Conservation (phyloP, 306 rosid species). For the Rosa persica region DNA sequence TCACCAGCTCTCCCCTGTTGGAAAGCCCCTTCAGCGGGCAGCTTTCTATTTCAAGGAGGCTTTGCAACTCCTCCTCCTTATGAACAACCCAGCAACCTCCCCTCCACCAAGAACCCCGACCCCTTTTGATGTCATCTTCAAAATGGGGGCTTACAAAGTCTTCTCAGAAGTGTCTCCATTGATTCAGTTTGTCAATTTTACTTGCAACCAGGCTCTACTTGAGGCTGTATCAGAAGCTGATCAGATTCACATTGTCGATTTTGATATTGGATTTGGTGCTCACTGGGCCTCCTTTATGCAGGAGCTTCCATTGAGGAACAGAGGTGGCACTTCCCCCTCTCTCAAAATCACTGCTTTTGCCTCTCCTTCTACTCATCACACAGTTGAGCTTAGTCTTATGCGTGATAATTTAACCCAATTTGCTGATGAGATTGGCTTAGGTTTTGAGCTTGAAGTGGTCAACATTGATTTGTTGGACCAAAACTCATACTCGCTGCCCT, state of each 20-base stretch:
- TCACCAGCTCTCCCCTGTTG: conserved; percentile 55
- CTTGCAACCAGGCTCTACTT: conserved; percentile 49
- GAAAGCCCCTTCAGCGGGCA: conserved; percentile 53
- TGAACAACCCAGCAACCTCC: conserved; percentile 31
- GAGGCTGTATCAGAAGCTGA: conserved; percentile 29
- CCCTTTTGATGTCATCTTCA: conserved; percentile 44
- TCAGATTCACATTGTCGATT: conserved; percentile 48
- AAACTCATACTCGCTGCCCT: conserved; percentile 31
- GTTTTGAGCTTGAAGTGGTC: conserved; percentile 43
- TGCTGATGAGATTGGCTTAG: conserved; percentile 40
- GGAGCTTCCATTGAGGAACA: conserved; percentile 37
- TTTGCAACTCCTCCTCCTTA: conserved; percentile 37
- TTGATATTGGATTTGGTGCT: conserved; percentile 50
- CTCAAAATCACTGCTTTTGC: conserved; percentile 48
- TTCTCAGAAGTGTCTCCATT: conserved; percentile 49
- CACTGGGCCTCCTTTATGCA: conserved; percentile 57
- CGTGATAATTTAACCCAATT: conserved; percentile 43
- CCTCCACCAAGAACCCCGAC: conserved; percentile 34
- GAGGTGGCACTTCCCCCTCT: conserved; percentile 24
- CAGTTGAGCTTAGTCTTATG: conserved; percentile 38
- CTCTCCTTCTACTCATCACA: conserved; percentile 42
- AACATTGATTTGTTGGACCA: conserved; percentile 39
- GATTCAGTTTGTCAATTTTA: conserved; percentile 48
- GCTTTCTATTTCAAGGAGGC: conserved; percentile 61
- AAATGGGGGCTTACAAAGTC: conserved; percentile 50